Evolutionary conservation across 2,329 filamentous ascomycete genomes (phyloP).

Genomic region (Parastagonospora avenae): DNA sequence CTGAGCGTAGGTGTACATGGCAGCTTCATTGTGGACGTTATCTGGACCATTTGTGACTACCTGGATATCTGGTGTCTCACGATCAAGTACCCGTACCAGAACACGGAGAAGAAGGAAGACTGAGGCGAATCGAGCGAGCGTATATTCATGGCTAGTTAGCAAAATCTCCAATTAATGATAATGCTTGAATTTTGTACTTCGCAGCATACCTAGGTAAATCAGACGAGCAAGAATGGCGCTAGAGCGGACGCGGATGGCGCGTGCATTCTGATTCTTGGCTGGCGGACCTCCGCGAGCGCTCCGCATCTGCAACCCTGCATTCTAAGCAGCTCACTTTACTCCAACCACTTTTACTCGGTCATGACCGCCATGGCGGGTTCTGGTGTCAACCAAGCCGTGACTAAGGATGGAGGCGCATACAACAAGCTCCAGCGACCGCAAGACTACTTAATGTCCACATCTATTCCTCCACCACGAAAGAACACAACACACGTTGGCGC

Average conservation of each 20-base stretch:
- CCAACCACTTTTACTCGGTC: neutral
- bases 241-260: too few relatives aligned
- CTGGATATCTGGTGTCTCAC: slow-evolving; percentile 98
- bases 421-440: slow-evolving; percentile 46
- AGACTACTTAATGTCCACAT: slow-evolving; percentile 24
- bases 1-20: slow-evolving; percentile 89
- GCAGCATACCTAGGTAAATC: too few relatives aligned
- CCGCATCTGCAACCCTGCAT: neutral
- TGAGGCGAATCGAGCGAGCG: slow-evolving; percentile 3
- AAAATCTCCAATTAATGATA: too few relatives aligned
- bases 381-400: slow-evolving; percentile 36
- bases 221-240: too few relatives aligned
- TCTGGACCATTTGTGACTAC: slow-evolving; percentile 97
- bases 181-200: too few relatives aligned
- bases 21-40: slow-evolving; percentile 96
- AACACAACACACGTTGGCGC: slow-evolving; percentile 3
- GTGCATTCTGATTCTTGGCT: neutral
- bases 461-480: slow-evolving; percentile 10
- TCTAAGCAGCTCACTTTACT: neutral
- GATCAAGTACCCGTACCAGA: slow-evolving; percentile 78
- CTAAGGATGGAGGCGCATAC: slow-evolving; percentile 42
- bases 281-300: slow-evolving; percentile 5
- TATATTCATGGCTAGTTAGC: neutral
- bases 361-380: slow-evolving; percentile 24
- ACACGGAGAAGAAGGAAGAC: slow-evolving; percentile 32